Conservation (phyloP, 805 yeast species). For the Sugiyamaella lignohabitans region DNA sequence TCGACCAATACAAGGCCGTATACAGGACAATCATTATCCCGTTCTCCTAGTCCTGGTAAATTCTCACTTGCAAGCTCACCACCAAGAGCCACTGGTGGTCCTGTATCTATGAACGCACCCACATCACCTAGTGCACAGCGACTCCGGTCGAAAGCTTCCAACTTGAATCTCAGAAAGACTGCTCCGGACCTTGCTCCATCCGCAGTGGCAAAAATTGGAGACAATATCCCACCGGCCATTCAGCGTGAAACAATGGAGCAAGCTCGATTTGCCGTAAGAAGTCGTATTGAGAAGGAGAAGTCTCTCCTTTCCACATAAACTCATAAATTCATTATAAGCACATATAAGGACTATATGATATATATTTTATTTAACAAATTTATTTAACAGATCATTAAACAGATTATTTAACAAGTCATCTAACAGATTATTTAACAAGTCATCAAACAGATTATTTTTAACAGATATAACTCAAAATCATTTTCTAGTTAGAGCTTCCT, state of each 20-base stretch:
- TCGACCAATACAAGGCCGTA: neutral
- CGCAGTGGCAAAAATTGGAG: neutral
- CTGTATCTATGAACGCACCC: neutral
- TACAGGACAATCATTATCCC: neutral
- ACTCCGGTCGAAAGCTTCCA: neutral
- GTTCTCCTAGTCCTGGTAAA: neutral
- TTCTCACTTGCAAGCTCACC: neutral
- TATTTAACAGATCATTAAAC: no score
- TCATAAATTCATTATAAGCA: no score
- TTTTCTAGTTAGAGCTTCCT: no score
- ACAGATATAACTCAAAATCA: no score
- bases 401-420: no score
- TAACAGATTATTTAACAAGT: no score
- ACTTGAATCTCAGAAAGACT: neutral
- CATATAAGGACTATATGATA: no score
- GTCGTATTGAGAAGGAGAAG: conserved; percentile 21
- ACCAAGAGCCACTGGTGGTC: no score
- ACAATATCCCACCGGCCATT: conserved; percentile 9
- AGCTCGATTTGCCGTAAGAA: conserved; percentile 23
- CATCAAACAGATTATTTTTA: no score
- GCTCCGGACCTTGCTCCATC: neutral
- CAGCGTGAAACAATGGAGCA: conserved; percentile 21
- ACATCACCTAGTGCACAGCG: neutral
- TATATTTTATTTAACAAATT: no score
- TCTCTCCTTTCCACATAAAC: no score